Evolutionary conservation across 495 filamentous ascomycete genomes (phyloP).

Genomic region (Hypoxylon rickii): DNA sequence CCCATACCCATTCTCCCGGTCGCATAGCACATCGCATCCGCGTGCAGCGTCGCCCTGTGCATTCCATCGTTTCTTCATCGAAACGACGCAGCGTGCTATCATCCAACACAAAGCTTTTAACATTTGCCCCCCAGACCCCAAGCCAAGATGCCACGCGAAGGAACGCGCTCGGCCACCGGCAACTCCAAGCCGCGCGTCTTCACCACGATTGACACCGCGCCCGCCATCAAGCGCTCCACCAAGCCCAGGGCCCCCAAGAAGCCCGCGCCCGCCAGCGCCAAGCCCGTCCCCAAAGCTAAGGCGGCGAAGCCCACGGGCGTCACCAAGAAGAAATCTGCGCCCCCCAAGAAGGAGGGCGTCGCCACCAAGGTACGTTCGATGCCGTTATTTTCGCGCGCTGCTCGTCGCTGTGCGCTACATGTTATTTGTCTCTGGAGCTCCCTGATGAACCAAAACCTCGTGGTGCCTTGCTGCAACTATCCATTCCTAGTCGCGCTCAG

Average conservation of each 20-base stretch:
- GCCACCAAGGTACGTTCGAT: slow-evolving; percentile 52
- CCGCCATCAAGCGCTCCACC: slow-evolving; percentile 51
- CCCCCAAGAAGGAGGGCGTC: slow-evolving; percentile 53
- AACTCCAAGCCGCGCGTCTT: slow-evolving; percentile 60
- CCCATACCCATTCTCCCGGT: slow-evolving; percentile 18
- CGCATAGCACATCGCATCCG: slow-evolving; percentile 35
- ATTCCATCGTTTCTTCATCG: slow-evolving; percentile 2
- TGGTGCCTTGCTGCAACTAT: background rate
- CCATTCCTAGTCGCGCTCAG: too few species aligned
- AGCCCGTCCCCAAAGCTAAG: slow-evolving; percentile 45
- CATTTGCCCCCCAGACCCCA: slow-evolving; percentile 20
- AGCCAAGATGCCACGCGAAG: slow-evolving; percentile 58
- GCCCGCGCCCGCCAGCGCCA: slow-evolving; percentile 32
- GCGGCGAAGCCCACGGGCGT: slow-evolving; percentile 57
- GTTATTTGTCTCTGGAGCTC: too few species aligned
- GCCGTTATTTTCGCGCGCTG: background rate
- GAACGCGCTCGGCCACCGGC: slow-evolving; percentile 59
- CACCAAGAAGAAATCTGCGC: slow-evolving; percentile 56
- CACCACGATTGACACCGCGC: slow-evolving; percentile 54
- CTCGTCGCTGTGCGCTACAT: too few species aligned
- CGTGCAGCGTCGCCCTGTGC: slow-evolving; percentile 26
- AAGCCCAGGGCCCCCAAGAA: slow-evolving; percentile 48
- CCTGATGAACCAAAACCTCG: background rate
- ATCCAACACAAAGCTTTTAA: too few species aligned
- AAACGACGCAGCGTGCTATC: too few species aligned